phyloP scores from a whole-genome alignment of 345 rosid genomes.

The Aurinia saxatilis region DNA sequence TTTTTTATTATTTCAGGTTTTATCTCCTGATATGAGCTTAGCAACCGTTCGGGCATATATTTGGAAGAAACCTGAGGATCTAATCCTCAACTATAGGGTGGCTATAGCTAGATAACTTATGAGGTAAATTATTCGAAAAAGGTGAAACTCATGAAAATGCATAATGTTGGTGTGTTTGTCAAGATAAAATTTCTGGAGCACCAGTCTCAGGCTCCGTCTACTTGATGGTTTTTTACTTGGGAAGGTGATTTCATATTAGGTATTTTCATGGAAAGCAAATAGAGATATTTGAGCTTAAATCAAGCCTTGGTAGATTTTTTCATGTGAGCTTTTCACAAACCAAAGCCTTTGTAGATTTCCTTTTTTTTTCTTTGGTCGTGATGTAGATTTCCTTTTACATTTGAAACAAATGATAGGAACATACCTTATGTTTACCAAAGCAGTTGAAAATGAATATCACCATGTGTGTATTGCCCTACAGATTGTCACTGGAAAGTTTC shows the following conservation, averaged over 20 bases:
- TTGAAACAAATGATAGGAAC: slow-evolving; percentile 16
- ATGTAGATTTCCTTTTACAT: neutral
- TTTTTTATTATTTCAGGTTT: slow-evolving; percentile 60
- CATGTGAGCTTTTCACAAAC: slow-evolving; percentile 6
- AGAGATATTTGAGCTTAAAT: slow-evolving; percentile 7
- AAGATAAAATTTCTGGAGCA: slow-evolving; percentile 18
- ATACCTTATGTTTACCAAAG: slow-evolving; percentile 8
- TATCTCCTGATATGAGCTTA: slow-evolving; percentile 95
- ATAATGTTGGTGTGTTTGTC: slow-evolving; percentile 20
- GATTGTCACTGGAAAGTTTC: slow-evolving; percentile 11
- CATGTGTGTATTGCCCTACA: slow-evolving; percentile 14
- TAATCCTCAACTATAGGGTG: slow-evolving; percentile 84
- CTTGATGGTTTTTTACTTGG: neutral
- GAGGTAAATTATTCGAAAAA: slow-evolving; percentile 19
- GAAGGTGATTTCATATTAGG: slow-evolving; percentile 16
- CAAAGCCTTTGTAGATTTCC: slow-evolving; percentile 17
- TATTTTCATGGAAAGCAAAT: slow-evolving; percentile 11
- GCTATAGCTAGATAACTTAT: slow-evolving; percentile 54
- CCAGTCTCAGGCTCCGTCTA: slow-evolving; percentile 18
- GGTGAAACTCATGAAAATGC: slow-evolving; percentile 13
- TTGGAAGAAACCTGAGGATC: slow-evolving; percentile 97
- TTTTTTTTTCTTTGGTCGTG: too few relatives aligned
- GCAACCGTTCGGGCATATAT: slow-evolving; percentile 87
- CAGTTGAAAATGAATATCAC: slow-evolving; percentile 20
- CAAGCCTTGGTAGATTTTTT: slow-evolving; percentile 14